Percentiles rank a stretch among this genome's conserved stretches.
phyloP scores from a whole-genome alignment of 768 basidiomycete genomes.

The Hortiboletus flavorubellus region DNA sequence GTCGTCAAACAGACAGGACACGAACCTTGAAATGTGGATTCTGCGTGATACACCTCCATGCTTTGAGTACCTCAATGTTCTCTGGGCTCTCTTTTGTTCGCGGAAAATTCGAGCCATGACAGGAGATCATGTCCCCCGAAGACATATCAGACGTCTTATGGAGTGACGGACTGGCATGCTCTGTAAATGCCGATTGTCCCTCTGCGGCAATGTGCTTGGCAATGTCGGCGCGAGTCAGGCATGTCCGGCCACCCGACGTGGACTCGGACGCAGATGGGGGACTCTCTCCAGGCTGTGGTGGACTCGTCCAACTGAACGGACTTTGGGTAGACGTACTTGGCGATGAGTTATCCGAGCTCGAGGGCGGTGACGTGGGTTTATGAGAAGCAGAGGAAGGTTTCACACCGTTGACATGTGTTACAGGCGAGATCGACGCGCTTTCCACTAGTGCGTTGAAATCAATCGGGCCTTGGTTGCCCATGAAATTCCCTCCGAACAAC shows the following conservation, averaged over 20 bases:
- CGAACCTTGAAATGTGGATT: constrained; percentile 75
- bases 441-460: constrained; percentile 37
- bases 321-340: constrained; percentile 26
- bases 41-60: constrained; percentile 74
- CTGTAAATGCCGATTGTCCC: constrained; percentile 62
- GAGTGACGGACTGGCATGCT: constrained; percentile 21
- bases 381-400: constrained; percentile 17
- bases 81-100: constrained; percentile 64
- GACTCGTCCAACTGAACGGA: constrained; percentile 26
- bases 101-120: constrained; percentile 66
- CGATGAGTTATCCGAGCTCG: constrained; percentile 25
- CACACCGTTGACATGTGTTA: constrained; percentile 40
- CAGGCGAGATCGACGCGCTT: constrained; percentile 36
- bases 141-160: constrained; percentile 44
- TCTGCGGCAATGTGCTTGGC: constrained; percentile 44
- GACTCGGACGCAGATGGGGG: constrained; percentile 40
- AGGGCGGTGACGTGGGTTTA: constrained; percentile 11
- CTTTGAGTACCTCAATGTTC: constrained; percentile 74
- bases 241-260: neutral
- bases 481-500: constrained; percentile 41
- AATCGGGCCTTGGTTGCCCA: constrained; percentile 29
- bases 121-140: constrained; percentile 55
- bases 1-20: constrained; percentile 9
- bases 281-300: constrained; percentile 26
- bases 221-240: constrained; percentile 47